Percentiles rank a stretch among this genome's conserved stretches.
Conservation (phyloP, 129 eudicot species). For the Flaveria trinervia region DNA sequence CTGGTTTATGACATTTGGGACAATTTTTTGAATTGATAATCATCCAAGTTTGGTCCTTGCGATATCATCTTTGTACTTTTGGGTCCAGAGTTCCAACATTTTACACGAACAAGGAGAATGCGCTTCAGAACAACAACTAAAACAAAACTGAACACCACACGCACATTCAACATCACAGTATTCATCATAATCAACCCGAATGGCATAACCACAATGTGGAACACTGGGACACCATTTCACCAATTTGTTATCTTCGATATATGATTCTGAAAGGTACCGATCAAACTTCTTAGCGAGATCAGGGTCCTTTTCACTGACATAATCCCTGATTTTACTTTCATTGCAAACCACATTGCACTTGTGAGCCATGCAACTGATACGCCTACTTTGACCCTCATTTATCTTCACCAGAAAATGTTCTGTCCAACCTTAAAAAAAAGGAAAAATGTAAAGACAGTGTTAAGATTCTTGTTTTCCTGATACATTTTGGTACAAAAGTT, state of each 20-base stretch:
- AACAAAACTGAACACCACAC: constrained; percentile 80
- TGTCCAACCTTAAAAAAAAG: constrained; percentile 61
- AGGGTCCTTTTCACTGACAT: constrained; percentile 49
- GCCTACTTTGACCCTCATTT: constrained; percentile 80
- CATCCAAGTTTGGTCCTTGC: constrained; percentile 54
- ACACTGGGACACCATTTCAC: constrained; percentile 92
- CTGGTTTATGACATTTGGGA: constrained; percentile 73
- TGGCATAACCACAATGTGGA: constrained; percentile 89
- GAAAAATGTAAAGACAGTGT: background rate
- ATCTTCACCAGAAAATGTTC: constrained; percentile 71
- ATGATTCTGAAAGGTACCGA: constrained; percentile 63
- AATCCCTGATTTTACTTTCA: constrained; percentile 51
- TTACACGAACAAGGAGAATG: constrained; percentile 93
- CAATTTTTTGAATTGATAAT: constrained; percentile 53
- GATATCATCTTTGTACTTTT: constrained; percentile 56
- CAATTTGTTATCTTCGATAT: constrained; percentile 74
- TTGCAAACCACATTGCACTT: constrained; percentile 69
- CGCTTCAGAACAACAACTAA: constrained; percentile 60
- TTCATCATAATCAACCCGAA: constrained; percentile 60
- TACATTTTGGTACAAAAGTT: background rate
- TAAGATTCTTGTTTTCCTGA: background rate
- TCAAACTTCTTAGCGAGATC: constrained; percentile 65
- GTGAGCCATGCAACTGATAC: constrained; percentile 76
- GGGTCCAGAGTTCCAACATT: constrained; percentile 75
- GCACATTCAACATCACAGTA: constrained; percentile 75